A percentile compares a stretch with the other conserved stretches of the same genome.
These are phyloP conservation scores for Kalmusia sp. DNA, from an alignment of 2,329 filamentous ascomycete species.

Conservation along the genomic window DNA sequence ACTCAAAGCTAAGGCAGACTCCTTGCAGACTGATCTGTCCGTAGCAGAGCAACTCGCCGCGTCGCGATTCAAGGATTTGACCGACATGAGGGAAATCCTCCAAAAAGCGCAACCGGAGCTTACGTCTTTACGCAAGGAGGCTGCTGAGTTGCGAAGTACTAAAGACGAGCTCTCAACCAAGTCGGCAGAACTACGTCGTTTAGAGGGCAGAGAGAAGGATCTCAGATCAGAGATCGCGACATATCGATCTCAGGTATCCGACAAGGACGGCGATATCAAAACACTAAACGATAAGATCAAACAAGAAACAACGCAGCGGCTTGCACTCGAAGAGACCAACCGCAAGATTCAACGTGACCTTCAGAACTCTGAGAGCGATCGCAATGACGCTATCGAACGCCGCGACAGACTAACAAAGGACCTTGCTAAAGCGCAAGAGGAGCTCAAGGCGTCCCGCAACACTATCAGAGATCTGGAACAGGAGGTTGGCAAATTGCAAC, in stretches of 20 bases:
- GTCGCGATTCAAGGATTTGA: constrained; percentile 85
- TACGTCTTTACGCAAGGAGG: constrained; percentile 77
- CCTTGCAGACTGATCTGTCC: constrained; percentile 81
- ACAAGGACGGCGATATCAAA: constrained; percentile 80
- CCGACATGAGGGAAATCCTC: constrained; percentile 78
- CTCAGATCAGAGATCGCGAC: constrained; percentile 75
- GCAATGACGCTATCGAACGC: constrained; percentile 76
- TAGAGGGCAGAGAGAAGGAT: constrained; percentile 85
- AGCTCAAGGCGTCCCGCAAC: constrained; percentile 63
- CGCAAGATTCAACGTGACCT: constrained; percentile 77
- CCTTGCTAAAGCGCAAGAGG: constrained; percentile 74
- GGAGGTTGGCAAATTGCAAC: constrained; percentile 70
- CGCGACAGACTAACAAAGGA: constrained; percentile 76
- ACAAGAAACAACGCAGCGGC: constrained; percentile 73
- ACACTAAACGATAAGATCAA: constrained; percentile 78
- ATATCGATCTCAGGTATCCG: constrained; percentile 72
- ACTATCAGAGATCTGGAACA: constrained; percentile 77
- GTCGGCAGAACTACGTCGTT: constrained; percentile 69
- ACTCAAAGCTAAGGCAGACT: constrained; percentile 72
- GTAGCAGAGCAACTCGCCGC: constrained; percentile 88
- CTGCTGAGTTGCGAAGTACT: constrained; percentile 72
- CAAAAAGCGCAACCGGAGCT: constrained; percentile 89
- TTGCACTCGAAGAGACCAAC: constrained; percentile 80
- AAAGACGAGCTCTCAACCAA: constrained; percentile 76
- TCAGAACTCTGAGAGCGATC: constrained; percentile 78